Conservation (phyloP, 192 early-diverging fungal species). For the Mortierella antarctica region DNA sequence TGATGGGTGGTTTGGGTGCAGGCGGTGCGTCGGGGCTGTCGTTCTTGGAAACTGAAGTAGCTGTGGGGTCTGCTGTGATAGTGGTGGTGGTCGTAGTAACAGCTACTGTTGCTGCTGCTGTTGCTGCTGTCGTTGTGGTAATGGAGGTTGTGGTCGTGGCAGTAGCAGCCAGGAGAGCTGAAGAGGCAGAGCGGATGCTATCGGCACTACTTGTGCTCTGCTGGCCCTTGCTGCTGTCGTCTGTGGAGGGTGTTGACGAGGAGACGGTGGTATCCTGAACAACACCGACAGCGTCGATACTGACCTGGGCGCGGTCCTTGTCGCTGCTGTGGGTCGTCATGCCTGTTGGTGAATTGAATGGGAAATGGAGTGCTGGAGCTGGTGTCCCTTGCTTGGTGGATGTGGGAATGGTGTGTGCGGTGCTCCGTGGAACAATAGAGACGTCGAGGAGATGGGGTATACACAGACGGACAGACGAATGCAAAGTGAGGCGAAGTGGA, state of each 20-base stretch:
- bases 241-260: neutral
- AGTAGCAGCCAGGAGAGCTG: neutral
- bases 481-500: too few relatives aligned
- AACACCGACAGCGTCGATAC: conserved; percentile 29
- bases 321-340: neutral
- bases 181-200: too few relatives aligned
- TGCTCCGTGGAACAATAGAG: too few relatives aligned
- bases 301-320: conserved; percentile 13
- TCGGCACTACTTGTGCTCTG: too few relatives aligned
- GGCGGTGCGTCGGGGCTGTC: neutral
- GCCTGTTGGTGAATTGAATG: too few relatives aligned
- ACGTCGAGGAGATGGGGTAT: too few relatives aligned
- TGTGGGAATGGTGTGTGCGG: too few relatives aligned
- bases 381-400: too few relatives aligned
- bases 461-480: too few relatives aligned
- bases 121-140: neutral
- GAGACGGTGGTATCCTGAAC: conserved; percentile 14
- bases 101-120: neutral
- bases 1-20: conserved; percentile 10
- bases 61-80: neutral
- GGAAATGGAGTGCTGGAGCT: too few relatives aligned
- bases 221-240: neutral
- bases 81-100: neutral
- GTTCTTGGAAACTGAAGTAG: neutral
- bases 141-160: neutral